Evolutionary conservation across 2,329 filamentous ascomycete genomes (phyloP), one percentile per base, ranked within the genome.

Genomic region (Cladosporium austrohemisphaericum): DNA sequence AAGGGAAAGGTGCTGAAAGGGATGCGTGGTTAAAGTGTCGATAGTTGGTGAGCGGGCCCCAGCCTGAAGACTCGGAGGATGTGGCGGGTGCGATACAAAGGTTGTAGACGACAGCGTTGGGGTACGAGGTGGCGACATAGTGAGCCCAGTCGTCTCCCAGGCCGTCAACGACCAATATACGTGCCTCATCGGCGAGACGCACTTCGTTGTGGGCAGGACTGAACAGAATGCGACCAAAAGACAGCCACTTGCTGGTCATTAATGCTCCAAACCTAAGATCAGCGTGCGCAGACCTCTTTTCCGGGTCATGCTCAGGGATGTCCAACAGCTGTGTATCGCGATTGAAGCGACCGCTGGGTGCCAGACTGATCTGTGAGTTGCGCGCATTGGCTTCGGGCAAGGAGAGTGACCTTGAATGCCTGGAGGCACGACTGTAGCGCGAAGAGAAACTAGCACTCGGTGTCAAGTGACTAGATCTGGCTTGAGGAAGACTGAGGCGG

Each of bases 111-210:
- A 81, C 84, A 0, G 84, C 84, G 1, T 76, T 75, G 0, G 85
- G 84, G 56, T 92, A 92, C 1, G 86, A 89, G 62, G 91, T 81
- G 5, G 88, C 86, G 16, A 86, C 86, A 58, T 90, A 92, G 65
- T 88, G 91, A 0, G 87, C 91, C 88, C 88, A 93, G 62, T 93
- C 88, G 61, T 90, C 91, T n/a, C 88, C 88, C 23, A 93, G 81
- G 4, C 88, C 88, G 68, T 93, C 88, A 50, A 93, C 77, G 14
- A 93, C 84, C 3, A 93, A 75, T 20, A 93, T 81, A 73, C 84
- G 48, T 70, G 79, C 71, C 76, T 85, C 68, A 66, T 63, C 75
- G 0, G 76, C 70, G 14, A 79, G 71, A 31, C 79, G 69, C 18
- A 91, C 75, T 56, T 88, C 83, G 37, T 88, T 84, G 20, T 88